Evolutionary conservation across 2,329 filamentous ascomycete genomes (phyloP).

Genomic region (Graphium sp.): DNA sequence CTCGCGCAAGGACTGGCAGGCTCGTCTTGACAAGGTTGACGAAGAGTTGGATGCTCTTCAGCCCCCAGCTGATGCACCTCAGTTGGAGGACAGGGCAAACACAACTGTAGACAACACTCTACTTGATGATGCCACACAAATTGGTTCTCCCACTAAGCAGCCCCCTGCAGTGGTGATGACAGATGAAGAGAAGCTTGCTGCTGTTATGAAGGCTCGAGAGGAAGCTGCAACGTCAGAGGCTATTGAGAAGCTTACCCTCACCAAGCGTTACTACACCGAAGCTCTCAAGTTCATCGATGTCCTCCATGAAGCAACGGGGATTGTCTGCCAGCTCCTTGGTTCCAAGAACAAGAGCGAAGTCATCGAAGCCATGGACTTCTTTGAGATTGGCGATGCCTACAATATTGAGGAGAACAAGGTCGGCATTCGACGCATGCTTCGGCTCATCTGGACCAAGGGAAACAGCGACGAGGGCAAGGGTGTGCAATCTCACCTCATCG

Average conservation of each 20-base stretch:
- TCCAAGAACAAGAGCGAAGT: slow-evolving; percentile 97
- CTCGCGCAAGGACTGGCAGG: slow-evolving; percentile 70
- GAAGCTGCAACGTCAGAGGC: slow-evolving; percentile 81
- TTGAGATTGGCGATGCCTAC: slow-evolving; percentile 88
- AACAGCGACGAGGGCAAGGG: slow-evolving; percentile 99
- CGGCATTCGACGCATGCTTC: slow-evolving; percentile 88
- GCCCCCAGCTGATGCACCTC: slow-evolving; percentile 57
- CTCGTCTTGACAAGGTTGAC: slow-evolving; percentile 67
- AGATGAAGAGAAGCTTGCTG: slow-evolving; percentile 60
- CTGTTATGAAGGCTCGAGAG: slow-evolving; percentile 64
- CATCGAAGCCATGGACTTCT: slow-evolving; percentile 98
- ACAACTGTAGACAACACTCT: slow-evolving; percentile 59
- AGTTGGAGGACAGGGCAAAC: slow-evolving; percentile 51
- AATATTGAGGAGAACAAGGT: slow-evolving; percentile 85
- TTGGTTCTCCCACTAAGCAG: slow-evolving; percentile 53
- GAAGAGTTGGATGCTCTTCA: slow-evolving; percentile 66
- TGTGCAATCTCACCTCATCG: slow-evolving; percentile 89
- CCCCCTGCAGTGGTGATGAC: slow-evolving; percentile 62
- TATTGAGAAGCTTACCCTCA: slow-evolving; percentile 74
- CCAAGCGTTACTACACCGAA: slow-evolving; percentile 81
- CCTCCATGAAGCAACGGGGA: slow-evolving; percentile 64
- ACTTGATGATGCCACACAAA: slow-evolving; percentile 74
- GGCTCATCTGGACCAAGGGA: slow-evolving; percentile 97
- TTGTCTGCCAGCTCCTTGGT: slow-evolving; percentile 73
- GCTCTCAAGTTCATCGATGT: slow-evolving; percentile 88